Conservation (phyloP, 2,329 filamentous ascomycete genomes). For the Magnaporthiopsis rhizophila region DNA sequence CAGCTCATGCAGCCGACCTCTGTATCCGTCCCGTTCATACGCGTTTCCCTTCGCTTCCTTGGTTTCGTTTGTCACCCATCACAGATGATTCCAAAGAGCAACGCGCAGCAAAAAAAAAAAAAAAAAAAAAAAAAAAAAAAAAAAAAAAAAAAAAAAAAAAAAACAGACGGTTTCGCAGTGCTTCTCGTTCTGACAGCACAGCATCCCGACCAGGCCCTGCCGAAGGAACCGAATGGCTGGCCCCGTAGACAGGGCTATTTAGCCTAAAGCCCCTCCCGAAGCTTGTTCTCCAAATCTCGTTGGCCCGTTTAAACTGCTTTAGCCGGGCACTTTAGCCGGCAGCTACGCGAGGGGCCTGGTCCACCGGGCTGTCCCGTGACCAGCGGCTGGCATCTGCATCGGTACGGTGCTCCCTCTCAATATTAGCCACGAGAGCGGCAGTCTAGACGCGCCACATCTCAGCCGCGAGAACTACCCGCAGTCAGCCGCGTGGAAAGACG, state of each 20-base stretch:
- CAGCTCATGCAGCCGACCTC: not conserved
- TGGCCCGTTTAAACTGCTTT: not conserved
- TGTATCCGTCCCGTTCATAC: not conserved
- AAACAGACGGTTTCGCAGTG: too few relatives aligned
- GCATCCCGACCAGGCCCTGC: too few relatives aligned
- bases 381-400: too few relatives aligned
- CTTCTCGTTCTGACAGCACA: too few relatives aligned
- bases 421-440: not conserved
- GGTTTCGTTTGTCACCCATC: too few relatives aligned
- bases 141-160: too few relatives aligned
- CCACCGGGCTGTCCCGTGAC: too few relatives aligned
- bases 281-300: not conserved
- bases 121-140: too few relatives aligned
- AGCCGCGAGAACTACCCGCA: not conserved
- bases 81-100: too few relatives aligned
- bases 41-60: too few relatives aligned
- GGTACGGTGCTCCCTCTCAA: not conserved
- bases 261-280: not conserved
- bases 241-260: not conserved
- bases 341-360: too few relatives aligned
- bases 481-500: not conserved
- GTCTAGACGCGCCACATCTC: not conserved
- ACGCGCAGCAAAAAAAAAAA: too few relatives aligned
- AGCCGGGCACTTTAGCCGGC: not conserved
- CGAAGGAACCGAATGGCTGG: not conserved